Evolutionary conservation across 2,329 filamentous ascomycete genomes (phyloP).

Genomic region (Coniochaeta ligniaria): DNA sequence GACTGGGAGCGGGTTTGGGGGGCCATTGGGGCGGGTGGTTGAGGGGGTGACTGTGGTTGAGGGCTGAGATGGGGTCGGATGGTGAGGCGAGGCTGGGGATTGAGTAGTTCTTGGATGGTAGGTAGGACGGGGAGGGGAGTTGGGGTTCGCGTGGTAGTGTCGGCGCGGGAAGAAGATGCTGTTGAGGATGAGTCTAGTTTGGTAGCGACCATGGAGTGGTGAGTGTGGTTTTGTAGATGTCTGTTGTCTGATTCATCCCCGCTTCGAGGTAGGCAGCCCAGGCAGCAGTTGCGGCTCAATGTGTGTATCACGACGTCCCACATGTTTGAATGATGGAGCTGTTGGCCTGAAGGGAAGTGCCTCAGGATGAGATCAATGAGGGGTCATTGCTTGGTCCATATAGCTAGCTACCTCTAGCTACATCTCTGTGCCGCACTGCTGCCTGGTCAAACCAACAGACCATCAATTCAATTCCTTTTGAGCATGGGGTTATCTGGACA

Average conservation of each 20-base stretch:
- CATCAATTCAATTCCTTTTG: not conserved
- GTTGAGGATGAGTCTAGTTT: not conserved
- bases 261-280: not conserved
- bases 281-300: not conserved
- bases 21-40: not conserved
- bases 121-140: not conserved
- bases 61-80: not conserved
- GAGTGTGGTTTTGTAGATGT: not conserved
- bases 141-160: not conserved
- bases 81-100: not conserved
- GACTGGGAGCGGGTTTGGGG: not conserved
- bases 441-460: not conserved
- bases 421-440: not conserved
- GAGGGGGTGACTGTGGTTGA: not conserved
- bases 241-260: not conserved
- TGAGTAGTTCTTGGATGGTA: not conserved
- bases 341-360: not conserved
- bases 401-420: too few species aligned
- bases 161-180: not conserved
- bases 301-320: not conserved
- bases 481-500: not conserved
- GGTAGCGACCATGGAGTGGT: not conserved
- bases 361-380: not conserved
- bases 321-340: not conserved
- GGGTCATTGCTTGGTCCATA: not conserved